Percentiles rank a stretch among this genome's conserved stretches.
These are phyloP conservation scores for Thalassiosira profunda DNA, from an alignment of 108 stramenopile genomes.

Conservation along the genomic window DNA sequence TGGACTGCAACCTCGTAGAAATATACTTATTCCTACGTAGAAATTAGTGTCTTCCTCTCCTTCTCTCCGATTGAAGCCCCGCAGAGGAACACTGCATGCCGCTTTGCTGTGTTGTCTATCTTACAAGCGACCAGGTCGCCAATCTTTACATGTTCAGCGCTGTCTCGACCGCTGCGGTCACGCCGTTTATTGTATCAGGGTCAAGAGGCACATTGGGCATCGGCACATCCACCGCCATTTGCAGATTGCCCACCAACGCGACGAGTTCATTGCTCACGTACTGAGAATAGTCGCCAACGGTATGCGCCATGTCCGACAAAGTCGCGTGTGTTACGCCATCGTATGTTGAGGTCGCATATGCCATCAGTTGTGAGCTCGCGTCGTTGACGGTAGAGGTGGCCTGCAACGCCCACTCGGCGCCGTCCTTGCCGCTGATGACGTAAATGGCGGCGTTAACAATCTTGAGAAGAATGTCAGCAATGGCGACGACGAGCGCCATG, in stretches of 20 bases:
- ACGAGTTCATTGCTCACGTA: constrained; percentile 28
- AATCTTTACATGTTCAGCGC: no score
- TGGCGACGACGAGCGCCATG: constrained; percentile 25
- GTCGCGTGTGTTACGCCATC: constrained; percentile 32
- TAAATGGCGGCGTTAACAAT: constrained; percentile 33
- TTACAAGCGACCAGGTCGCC: no score
- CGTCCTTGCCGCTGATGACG: constrained; percentile 38
- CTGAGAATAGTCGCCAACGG: constrained; percentile 31
- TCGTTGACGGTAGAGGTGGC: constrained; percentile 23
- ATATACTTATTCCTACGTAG: no score
- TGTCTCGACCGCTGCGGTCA: no score
- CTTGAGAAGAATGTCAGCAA: constrained; percentile 31
- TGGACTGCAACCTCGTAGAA: no score
- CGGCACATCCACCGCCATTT: neutral
- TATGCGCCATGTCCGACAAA: constrained; percentile 23
- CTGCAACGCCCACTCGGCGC: constrained; percentile 16
- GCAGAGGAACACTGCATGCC: no score
- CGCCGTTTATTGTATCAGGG: no score
- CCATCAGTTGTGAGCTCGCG: constrained; percentile 21
- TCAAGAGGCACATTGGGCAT: no score
- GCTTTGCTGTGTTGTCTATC: no score
- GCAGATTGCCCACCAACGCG: constrained; percentile 19
- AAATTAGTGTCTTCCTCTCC: no score
- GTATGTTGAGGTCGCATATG: no score
- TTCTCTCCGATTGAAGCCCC: no score